Evolutionary conservation across 164 flowering plant species (phyloP), one percentile per base, ranked within the genome.

Genomic region (Macadamia integrifolia): DNA sequence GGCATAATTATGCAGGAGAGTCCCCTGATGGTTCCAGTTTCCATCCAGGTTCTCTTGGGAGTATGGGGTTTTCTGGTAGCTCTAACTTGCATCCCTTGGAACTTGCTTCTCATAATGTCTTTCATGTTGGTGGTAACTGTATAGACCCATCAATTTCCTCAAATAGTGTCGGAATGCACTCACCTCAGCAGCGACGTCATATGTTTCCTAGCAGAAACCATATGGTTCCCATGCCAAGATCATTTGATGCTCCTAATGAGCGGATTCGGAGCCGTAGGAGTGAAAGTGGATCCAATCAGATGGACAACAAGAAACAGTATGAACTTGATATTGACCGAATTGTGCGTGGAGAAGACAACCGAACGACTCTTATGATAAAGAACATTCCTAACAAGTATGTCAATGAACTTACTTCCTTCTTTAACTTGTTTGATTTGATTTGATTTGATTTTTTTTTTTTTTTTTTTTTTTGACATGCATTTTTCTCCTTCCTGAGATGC

Each of bases 361-460:
- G 93, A 46, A 88, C 97, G 43, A 90, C 97, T 46, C 81, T 90
- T 59, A 90, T 90, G 97, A 85, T 90, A 68, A 90, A 90, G 78
- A 90, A 90, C 75, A 90, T 90, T 72, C 97, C 97, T 28, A 90
- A 90, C 87, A 90, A 90, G 97, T 90, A 80, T 28, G 87, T 77
- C 13, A 66, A 61, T 64, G 8, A 46, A 35, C 61, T 48, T 46
- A 44, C 40, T 35, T 53, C 18, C 18, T 1, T 11, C 57, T 53
- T 17, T 53, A 1, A 13, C 57, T 53, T 46, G 13, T 57, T 72
- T 57, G 12, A 60, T 72, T 50, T 58, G 6, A 6, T 1, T 29
- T 59, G 13, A 61, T 43, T 11, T 6, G 17, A 43, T 8, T 3
- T 3, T 8, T 11, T 46, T 46, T 8, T 4, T 17, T 43, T 17